A percentile compares a stretch with the other conserved stretches of the same genome.
Conservation (phyloP, 2,329 filamentous ascomycete species). For the Rachicladosporium sp. region DNA sequence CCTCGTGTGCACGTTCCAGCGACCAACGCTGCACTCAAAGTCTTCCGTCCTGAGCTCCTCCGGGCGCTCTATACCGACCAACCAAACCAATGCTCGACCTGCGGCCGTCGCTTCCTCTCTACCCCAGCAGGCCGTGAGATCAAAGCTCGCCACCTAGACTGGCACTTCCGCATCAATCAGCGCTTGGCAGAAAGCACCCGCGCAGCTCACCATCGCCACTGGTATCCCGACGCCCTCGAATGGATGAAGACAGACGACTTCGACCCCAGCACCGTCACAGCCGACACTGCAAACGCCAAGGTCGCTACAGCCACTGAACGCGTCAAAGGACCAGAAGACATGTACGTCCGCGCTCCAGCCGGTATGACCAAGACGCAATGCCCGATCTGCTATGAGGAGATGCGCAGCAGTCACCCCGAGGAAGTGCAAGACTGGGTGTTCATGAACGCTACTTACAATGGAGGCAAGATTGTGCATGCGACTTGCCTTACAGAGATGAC, state of each 20-base stretch:
- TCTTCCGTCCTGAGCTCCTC: constrained; percentile 60
- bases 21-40: constrained; percentile 19
- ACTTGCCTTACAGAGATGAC: constrained; percentile 72
- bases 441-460: constrained; percentile 73
- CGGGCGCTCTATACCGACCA: constrained; percentile 65
- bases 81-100: constrained; percentile 81
- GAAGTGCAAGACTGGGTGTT: constrained; percentile 95
- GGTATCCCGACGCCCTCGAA: constrained; percentile 86
- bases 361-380: constrained; percentile 64
- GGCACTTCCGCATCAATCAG: constrained; percentile 92
- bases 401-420: constrained; percentile 79
- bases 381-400: constrained; percentile 90
- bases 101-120: constrained; percentile 71
- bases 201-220: constrained; percentile 71
- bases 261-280: constrained; percentile 46
- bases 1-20: constrained; percentile 11
- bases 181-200: constrained; percentile 69
- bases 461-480: constrained; percentile 72
- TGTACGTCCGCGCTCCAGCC: constrained; percentile 75
- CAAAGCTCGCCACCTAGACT: constrained; percentile 90
- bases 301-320: constrained; percentile 28
- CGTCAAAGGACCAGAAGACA: constrained; percentile 47
- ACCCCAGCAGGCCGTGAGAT: constrained; percentile 68
- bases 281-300: constrained; percentile 8
- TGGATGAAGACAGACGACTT: constrained; percentile 81